Base-by-base conservation (phyloP, 163 green algal genomes). In the Scenedesmus sp. region DNA sequence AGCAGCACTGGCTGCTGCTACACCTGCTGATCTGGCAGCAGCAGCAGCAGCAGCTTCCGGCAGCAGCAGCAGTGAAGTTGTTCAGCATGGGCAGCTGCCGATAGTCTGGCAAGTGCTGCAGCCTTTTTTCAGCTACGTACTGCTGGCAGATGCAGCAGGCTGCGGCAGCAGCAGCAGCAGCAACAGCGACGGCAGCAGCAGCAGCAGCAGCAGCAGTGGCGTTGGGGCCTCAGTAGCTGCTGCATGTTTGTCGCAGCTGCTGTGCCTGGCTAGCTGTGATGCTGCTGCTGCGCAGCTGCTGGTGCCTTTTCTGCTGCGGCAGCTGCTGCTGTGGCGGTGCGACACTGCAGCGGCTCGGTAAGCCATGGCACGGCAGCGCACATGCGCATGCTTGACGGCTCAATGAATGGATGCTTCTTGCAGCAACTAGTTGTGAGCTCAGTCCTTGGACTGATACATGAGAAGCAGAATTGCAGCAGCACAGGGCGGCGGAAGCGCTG, bases 281-380 rank as follows among this genome's bases (percentile, higher is more conserved):
- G 70, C 87, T 77, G 87, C 54, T 74, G 87, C 87, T 74, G 87
- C 87, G 20, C 46, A 91, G 87, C 73, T 91, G 87, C 87, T 91
- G 87, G 10, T 91, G 87, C 73, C 87, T 1, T 91, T 85, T 12
- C 20, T 91, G 54, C 87, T 91, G 87, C 56, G 77, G 20, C 87
- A 91, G 55, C 9, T 91, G 54, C 16, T 91, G 55, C 57, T 91
- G 23, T 91, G 87, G 87, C 59, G 87, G 56, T 2, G 2, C 8
- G 73, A 91, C 57, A 91, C 70, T 13, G 87, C 87, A 60, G 66
- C 87, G 20, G 54, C 70, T 57, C 74, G 87, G 87, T 91, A 52
- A 34, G 23, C 16, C 67, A 79, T 9, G 18, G 67, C 18, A 13
- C 20, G 59, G 9, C 59, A 64, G 59, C 59, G 59, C 59, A 15